Percentiles rank a stretch among this genome's conserved stretches.
Evolutionary conservation across 129 eudicot species (phyloP).

Genomic region (Centrapalus pauciflorus): DNA sequence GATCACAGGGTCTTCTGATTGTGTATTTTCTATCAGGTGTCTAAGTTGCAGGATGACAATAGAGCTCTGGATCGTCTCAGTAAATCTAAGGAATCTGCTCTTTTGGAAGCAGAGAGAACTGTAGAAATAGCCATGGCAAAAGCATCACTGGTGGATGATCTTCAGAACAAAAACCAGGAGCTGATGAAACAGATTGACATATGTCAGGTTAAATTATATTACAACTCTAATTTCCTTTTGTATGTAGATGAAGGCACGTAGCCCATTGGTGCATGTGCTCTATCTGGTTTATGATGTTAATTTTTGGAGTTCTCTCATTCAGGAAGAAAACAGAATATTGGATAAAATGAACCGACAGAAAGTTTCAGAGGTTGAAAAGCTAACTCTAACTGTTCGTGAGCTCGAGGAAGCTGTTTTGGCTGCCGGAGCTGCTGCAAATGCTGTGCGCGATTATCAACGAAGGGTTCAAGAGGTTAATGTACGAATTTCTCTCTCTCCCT

Average conservation of each 20-base stretch:
- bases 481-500: not conserved
- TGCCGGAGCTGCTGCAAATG: slow-evolving; percentile 97
- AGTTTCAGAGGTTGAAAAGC: slow-evolving; percentile 88
- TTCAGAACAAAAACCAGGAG: slow-evolving; percentile 86
- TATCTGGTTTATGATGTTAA: slow-evolving; percentile 11
- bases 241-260: not conserved
- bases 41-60: slow-evolving; percentile 88
- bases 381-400: slow-evolving; percentile 77
- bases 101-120: slow-evolving; percentile 76
- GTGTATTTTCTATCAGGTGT: slow-evolving; percentile 36
- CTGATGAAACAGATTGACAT: slow-evolving; percentile 76
- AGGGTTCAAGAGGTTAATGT: slow-evolving; percentile 91
- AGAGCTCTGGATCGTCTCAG: slow-evolving; percentile 86
- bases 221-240: not conserved
- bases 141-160: slow-evolving; percentile 83
- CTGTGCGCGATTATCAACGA: slow-evolving; percentile 88
- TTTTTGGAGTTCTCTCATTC: not conserved
- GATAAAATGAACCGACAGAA: slow-evolving; percentile 92
- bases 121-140: slow-evolving; percentile 79
- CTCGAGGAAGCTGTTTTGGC: slow-evolving; percentile 95
- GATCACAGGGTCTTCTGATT: not conserved
- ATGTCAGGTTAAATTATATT: slow-evolving; percentile 59
- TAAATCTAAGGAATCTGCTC: slow-evolving; percentile 86
- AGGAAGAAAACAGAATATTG: slow-evolving; percentile 89
- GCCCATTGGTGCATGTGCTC: not conserved